phyloP scores from a whole-genome alignment of 306 rosid species.

The Ormosia semicastrata region DNA sequence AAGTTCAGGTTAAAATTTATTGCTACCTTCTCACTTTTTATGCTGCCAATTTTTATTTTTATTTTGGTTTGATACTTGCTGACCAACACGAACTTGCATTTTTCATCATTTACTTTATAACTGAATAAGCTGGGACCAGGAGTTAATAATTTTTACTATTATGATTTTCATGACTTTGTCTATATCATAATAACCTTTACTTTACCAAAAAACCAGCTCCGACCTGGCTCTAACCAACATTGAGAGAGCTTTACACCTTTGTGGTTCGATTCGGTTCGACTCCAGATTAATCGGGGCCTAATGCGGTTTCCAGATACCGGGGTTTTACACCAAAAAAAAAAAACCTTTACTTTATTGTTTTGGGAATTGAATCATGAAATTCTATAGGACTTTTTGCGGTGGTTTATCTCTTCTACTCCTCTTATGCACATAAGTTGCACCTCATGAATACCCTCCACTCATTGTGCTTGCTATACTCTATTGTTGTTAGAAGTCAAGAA shows the following conservation, averaged over 20 bases:
- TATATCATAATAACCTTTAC: not conserved
- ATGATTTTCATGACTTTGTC: not conserved
- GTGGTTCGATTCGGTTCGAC: too few species aligned
- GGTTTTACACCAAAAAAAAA: too few species aligned
- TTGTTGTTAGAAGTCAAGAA: not conserved
- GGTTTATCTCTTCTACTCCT: not conserved
- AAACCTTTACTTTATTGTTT: not conserved
- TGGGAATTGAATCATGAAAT: not conserved
- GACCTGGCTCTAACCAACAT: too few species aligned
- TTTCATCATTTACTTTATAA: not conserved
- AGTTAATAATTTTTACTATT: not conserved
- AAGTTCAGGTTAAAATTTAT: constrained; percentile 70
- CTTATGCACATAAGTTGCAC: not conserved
- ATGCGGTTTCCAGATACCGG: too few species aligned
- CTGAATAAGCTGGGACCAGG: not conserved
- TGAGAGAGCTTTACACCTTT: too few species aligned
- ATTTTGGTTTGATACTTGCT: constrained; percentile 19
- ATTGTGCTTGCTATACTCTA: not conserved
- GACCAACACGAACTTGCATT: not conserved
- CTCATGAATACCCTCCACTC: not conserved
- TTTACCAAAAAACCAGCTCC: too few species aligned
- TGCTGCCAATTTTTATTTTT: not conserved
- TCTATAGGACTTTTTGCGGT: not conserved
- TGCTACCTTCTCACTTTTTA: constrained; percentile 16
- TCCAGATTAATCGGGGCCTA: too few species aligned